Base-by-base conservation (phyloP, 495 filamentous ascomycete species). In the Mytilinidion resinicola region DNA sequence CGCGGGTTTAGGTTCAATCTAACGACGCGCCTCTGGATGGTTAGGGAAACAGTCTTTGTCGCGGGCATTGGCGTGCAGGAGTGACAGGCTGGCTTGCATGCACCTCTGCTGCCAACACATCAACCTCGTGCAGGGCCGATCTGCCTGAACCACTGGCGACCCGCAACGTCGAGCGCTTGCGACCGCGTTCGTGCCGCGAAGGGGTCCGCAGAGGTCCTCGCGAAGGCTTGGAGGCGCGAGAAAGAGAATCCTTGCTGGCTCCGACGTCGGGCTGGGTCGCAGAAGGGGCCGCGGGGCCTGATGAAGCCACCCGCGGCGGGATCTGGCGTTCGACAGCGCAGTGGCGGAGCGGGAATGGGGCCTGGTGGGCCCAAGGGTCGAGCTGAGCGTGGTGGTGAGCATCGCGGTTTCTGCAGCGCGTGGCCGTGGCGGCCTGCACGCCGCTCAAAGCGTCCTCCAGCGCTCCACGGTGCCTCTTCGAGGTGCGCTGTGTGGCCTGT, bases 101-200 rank as follows among this genome's bases (percentile, higher is more conserved):
- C 50, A 57, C 37, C 57, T 59, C 55, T 55, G 59, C 37, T 65
- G 62, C 53, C 59, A 62, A 59, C 55, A 49, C 63, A 59, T 62
- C 53, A 60, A 53, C 50, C 5, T n/a, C 36, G 47, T 35, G 44
- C 57, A 55, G 53, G 62, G 62, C 37, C 57, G 53, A 57, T 53
- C 53, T 19, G 46, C 19, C 38, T 57, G 47, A 57, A 53, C 57
- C 56, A 53, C 56, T 56, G 20, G 53, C 10, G 25, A 35, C 19
- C 36, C 44, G 47, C 50, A 49, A 46, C 34, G 39, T 21, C 10
- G 50, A 20, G 51, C n/a, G 46, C 43, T 21, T 36, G 20, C n/a
- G 46, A 53, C 36, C 6, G n/a, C 19, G 20, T 19, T 59, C 55
- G 50, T 49, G 55, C 50, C 36, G 36, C 60, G 60, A 63, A 42